Conservation (phyloP, 2,329 filamentous ascomycete genomes). For the Microdochium trichocladiopsis region DNA sequence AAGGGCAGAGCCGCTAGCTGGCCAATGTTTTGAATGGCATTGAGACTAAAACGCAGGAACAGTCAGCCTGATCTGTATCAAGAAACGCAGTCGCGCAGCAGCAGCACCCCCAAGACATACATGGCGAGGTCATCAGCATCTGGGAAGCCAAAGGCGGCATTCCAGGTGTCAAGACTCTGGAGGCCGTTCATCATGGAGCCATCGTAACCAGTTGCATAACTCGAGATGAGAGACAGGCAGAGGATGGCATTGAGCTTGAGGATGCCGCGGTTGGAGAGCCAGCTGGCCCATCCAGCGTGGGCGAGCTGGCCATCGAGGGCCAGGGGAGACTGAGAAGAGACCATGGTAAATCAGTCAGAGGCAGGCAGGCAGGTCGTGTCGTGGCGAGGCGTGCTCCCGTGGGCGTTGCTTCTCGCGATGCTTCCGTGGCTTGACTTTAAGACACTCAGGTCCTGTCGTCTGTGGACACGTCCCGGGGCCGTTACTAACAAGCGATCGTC, state of each 20-base stretch:
- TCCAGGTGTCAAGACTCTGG: conserved; percentile 27
- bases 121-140: conserved; percentile 16
- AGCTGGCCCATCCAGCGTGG: conserved; percentile 1
- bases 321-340: background rate
- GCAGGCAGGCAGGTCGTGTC: too few species aligned
- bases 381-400: too few species aligned
- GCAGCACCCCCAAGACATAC: conserved; percentile 29
- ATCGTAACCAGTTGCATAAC: conserved; percentile 17
- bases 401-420: too few species aligned
- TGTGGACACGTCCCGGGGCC: too few species aligned
- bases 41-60: conserved; percentile 7
- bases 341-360: background rate
- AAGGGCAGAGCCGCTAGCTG: conserved; percentile 23
- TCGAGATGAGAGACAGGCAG: conserved; percentile 12
- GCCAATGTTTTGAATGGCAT: conserved; percentile 23
- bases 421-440: too few species aligned
- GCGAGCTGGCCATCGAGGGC: background rate
- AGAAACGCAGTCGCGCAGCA: conserved; percentile 17
- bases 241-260: conserved; percentile 14
- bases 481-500: too few species aligned
- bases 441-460: too few species aligned
- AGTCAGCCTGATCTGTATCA: background rate
- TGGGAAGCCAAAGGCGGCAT: conserved; percentile 24
- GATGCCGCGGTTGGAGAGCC: conserved; percentile 12
- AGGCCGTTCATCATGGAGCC: conserved; percentile 34